These are phyloP conservation scores for Albugo laibachii DNA, from an alignment of 352 stramenopile species.

Conservation along the genomic window DNA sequence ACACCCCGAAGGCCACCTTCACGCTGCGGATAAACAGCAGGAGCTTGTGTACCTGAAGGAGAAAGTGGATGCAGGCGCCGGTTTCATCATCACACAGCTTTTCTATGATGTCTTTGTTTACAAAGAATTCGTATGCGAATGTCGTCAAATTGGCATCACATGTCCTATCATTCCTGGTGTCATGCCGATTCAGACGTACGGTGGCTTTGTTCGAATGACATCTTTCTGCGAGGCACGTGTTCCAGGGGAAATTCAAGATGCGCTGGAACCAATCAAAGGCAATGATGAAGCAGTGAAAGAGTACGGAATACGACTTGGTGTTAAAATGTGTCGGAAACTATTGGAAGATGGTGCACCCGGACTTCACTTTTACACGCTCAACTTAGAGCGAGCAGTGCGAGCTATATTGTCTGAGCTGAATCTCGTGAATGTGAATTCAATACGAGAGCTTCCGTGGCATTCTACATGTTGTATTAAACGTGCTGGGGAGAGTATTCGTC, in stretches of 20 bases:
- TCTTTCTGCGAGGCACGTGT: constrained; percentile 93
- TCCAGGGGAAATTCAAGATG: constrained; percentile 55
- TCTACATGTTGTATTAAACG: constrained; percentile 80
- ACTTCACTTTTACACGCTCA: constrained; percentile 91
- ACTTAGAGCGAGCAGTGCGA: constrained; percentile 80
- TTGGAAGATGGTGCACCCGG: constrained; percentile 74
- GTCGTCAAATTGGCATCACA: constrained; percentile 78
- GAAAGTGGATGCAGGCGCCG: constrained; percentile 93
- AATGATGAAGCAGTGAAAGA: constrained; percentile 92
- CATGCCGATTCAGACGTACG: constrained; percentile 98
- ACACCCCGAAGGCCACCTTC: constrained; percentile 95
- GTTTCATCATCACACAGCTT: constrained; percentile 99
- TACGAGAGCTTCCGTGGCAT: constrained; percentile 82
- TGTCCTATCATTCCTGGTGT: constrained; percentile 95
- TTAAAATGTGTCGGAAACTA: constrained; percentile 87
- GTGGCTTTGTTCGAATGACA: constrained; percentile 96
- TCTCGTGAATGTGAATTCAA: constrained; percentile 29
- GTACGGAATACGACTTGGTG: constrained; percentile 89
- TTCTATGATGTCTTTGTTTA: constrained; percentile 97
- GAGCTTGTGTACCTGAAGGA: constrained; percentile 96
- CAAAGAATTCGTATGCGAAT: constrained; percentile 86
- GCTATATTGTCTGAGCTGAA: constrained; percentile 72
- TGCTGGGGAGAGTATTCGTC: constrained; percentile 78
- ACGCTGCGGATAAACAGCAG: constrained; percentile 67
- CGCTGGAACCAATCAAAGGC: constrained; percentile 87